A percentile compares a stretch with the other conserved stretches of the same genome.
phyloP scores from a whole-genome alignment of 2,329 filamentous ascomycete genomes.

The Sclerotinia sclerotiorum region DNA sequence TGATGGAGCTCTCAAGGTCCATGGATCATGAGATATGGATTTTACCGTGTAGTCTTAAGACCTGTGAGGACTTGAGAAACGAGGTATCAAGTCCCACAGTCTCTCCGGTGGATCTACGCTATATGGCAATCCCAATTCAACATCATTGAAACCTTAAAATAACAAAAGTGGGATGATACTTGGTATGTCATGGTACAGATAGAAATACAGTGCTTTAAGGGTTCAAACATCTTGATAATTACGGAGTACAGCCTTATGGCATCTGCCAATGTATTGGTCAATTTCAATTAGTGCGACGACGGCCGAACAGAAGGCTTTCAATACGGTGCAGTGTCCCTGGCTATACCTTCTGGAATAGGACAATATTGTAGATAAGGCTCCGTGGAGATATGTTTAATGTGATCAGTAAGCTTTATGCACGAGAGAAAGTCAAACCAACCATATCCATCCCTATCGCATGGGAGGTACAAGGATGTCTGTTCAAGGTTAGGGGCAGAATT shows the following conservation, averaged over 20 bases:
- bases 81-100: not conserved
- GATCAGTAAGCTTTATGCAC: conserved; percentile 13
- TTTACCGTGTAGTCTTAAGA: conserved; percentile 5
- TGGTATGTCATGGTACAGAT: conserved; percentile 1
- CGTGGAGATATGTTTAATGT: conserved; percentile 14
- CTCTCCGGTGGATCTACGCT: conserved; percentile 8
- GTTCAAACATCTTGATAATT: conserved; percentile 1
- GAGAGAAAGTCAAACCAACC: not conserved
- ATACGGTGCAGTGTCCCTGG: not conserved
- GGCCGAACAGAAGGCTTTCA: conserved; percentile 16
- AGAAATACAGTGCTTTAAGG: conserved; percentile 4
- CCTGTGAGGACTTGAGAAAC: not conserved
- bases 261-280: not conserved
- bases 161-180: conserved; percentile 11
- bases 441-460: not conserved
- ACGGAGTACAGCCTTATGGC: conserved; percentile 8
- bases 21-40: conserved; percentile 1
- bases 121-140: conserved; percentile 10
- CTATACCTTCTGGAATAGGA: conserved; percentile 10
- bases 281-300: conserved; percentile 6
- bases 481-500: not conserved
- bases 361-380: conserved; percentile 10
- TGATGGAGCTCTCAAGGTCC: conserved; percentile 11
- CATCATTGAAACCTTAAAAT: conserved; percentile 6
- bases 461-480: not conserved